Evolutionary conservation across 2,329 filamentous ascomycete genomes (phyloP), one percentile per base, ranked within the genome.

Genomic region (Colletotrichum sp.): DNA sequence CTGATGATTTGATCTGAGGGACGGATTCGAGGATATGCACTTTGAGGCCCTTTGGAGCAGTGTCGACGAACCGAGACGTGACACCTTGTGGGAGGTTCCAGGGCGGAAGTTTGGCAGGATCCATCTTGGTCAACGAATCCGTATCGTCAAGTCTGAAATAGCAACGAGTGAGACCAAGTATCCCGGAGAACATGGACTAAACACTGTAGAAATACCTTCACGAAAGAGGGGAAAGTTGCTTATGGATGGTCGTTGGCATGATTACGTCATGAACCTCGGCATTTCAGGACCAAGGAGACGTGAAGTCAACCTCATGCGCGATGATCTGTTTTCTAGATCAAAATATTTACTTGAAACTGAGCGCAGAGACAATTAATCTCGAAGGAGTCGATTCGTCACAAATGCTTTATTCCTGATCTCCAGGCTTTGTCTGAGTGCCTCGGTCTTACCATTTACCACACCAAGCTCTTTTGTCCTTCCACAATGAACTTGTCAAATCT

Each of bases 21-120:
- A 91, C 90, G 18, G 91, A 86, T 78, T 90, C 88, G 22, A 94
- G 86, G 44, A 92, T 82, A 82, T 95, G 93, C 82, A 91, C 92
- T 26, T 87, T 91, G 24, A 94, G 87, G 67, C 90, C 89, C 78
- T 88, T 89, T 62, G 91, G 82, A 2, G 79, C 72, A 10, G 77
- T 80, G 76, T 90, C 86, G 78, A 94, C 81, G 77, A 90, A 90
- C 78, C 89, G 88, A 72, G 91, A 89, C 18, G 84, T 85, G 66
- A 94, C 85, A 30, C 88, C 89, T 22, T 84, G 44, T 2, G 92
- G 91, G 4, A 94, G 86, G 8, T 30, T 16, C 68, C 72, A 71
- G 12, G 48, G 3, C 15, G 68, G 18, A 1, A 75, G 15, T 32
- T 75, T 34, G 13, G 62, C 10, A 9, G 62, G 72, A 32, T 67